A percentile compares a stretch with the other conserved stretches of the same genome.
Evolutionary conservation across 805 yeast species (phyloP).

Genomic region (Candida nonsorbophila): DNA sequence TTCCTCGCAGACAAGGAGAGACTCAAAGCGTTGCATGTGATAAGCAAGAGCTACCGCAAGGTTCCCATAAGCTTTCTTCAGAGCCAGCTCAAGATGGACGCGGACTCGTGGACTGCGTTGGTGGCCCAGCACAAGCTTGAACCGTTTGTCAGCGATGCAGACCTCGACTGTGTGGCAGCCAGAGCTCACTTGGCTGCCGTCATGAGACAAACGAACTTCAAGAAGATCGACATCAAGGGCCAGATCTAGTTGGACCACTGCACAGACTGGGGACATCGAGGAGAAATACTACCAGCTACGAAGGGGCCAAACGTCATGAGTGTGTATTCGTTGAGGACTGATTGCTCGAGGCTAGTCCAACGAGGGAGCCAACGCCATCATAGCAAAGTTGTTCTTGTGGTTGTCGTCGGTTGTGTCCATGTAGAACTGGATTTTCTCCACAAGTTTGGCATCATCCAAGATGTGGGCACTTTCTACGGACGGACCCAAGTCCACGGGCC

Average conservation of each 20-base stretch:
- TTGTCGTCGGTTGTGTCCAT: slow-evolving; percentile 57
- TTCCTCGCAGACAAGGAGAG: slow-evolving; percentile 56
- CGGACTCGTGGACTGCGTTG: slow-evolving; percentile 36
- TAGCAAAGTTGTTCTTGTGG: slow-evolving; percentile 61
- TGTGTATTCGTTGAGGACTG: background rate
- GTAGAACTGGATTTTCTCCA: slow-evolving; percentile 58
- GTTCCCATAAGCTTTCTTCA: slow-evolving; percentile 32
- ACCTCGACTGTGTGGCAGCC: slow-evolving; percentile 26
- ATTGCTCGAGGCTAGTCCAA: slow-evolving; percentile 23
- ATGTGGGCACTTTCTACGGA: slow-evolving; percentile 39
- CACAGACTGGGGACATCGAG: slow-evolving; percentile 4
- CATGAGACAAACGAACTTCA: slow-evolving; percentile 33
- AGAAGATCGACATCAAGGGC: slow-evolving; percentile 84
- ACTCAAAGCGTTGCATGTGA: slow-evolving; percentile 47
- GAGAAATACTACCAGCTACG: no score
- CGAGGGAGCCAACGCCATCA: slow-evolving; percentile 72
- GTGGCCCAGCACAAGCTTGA: slow-evolving; percentile 34
- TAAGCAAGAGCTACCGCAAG: slow-evolving; percentile 54
- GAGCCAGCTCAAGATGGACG: slow-evolving; percentile 36
- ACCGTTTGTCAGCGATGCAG: slow-evolving; percentile 13
- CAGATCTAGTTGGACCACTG: slow-evolving; percentile 43
- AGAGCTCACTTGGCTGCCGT: slow-evolving; percentile 32
- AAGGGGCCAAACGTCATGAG: no score
- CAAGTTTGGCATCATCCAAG: slow-evolving; percentile 46
- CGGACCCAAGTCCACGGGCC: slow-evolving; percentile 63